These are phyloP conservation scores for Brasenia schreberi DNA, from an alignment of 164 flowering plant genomes.

Conservation along the genomic window DNA sequence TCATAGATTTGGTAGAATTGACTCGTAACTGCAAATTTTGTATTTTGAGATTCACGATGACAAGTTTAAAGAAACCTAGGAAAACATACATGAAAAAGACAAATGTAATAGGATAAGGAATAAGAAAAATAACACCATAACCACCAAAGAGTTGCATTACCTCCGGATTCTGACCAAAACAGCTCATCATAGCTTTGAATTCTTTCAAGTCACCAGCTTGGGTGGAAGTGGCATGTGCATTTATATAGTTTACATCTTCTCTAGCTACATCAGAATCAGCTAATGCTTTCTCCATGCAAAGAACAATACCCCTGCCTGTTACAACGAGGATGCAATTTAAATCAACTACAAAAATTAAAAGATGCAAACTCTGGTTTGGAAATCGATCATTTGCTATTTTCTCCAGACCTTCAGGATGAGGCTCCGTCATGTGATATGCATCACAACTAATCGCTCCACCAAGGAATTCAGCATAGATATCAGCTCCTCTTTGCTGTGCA, in stretches of 20 bases:
- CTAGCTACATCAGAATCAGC: constrained; percentile 64
- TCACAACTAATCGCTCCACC: constrained; percentile 95
- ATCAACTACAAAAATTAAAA: not conserved
- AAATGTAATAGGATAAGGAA: not conserved
- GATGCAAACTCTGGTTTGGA: not conserved
- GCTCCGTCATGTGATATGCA: constrained; percentile 98
- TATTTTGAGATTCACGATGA: not conserved
- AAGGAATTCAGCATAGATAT: constrained; percentile 89
- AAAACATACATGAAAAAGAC: not conserved
- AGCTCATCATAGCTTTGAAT: constrained; percentile 65
- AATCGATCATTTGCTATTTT: not conserved
- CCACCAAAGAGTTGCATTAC: constrained; percentile 15
- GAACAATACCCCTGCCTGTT: constrained; percentile 69
- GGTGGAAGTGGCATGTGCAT: constrained; percentile 94
- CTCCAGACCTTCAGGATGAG: constrained; percentile 75
- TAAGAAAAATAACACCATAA: not conserved
- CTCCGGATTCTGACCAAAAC: constrained; percentile 89
- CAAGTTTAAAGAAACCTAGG: not conserved
- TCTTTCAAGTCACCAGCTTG: constrained; percentile 85
- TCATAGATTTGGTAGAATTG: constrained; percentile 96
- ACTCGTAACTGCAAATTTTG: constrained; percentile 40
- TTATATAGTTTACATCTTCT: constrained; percentile 68
- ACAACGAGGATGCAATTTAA: not conserved
- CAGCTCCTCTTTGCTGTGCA: constrained; percentile 76
- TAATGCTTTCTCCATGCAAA: constrained; percentile 85